A percentile compares a stretch with the other conserved stretches of the same genome.
These are phyloP conservation scores for Aspergillus sp. DNA, from an alignment of 2,329 filamentous ascomycete genomes.

Conservation along the genomic window DNA sequence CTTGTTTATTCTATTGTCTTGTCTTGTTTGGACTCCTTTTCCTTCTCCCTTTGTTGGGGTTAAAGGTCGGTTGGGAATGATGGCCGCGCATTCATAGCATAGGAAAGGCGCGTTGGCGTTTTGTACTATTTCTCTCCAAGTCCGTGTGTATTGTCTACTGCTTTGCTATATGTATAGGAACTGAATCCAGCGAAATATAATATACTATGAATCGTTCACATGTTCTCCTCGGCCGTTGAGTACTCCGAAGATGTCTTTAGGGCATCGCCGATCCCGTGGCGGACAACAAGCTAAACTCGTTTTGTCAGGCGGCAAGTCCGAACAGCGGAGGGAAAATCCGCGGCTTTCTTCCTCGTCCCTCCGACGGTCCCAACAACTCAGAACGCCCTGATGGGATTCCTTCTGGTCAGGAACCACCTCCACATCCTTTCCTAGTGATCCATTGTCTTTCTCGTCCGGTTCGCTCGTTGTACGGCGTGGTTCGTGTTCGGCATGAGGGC, in stretches of 20 bases:
- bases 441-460: constrained; percentile 4
- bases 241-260: not conserved
- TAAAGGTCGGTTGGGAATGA: not conserved
- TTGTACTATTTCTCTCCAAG: not conserved
- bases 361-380: not conserved
- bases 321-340: constrained; percentile 2
- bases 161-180: not conserved
- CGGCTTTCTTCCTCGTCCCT: not conserved
- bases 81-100: constrained; percentile 19
- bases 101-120: constrained; percentile 21
- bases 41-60: not conserved
- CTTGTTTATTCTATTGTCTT: constrained; percentile 2
- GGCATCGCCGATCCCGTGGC: constrained; percentile 1
- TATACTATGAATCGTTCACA: not conserved
- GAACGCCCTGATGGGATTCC: constrained; percentile 1
- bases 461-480: constrained; percentile 16
- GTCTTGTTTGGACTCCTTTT: too few relatives aligned
- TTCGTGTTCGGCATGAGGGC: constrained; percentile 31
- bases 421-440: not conserved
- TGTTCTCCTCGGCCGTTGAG: not conserved
- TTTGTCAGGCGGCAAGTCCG: not conserved
- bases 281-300: not conserved
- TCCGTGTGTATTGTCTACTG: not conserved
- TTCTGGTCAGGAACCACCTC: not conserved
- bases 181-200: not conserved